A percentile compares a stretch with the other conserved stretches of the same genome.
These are phyloP conservation scores for Laguncularia racemosa DNA, from an alignment of 345 rosid species.

Conservation along the genomic window DNA sequence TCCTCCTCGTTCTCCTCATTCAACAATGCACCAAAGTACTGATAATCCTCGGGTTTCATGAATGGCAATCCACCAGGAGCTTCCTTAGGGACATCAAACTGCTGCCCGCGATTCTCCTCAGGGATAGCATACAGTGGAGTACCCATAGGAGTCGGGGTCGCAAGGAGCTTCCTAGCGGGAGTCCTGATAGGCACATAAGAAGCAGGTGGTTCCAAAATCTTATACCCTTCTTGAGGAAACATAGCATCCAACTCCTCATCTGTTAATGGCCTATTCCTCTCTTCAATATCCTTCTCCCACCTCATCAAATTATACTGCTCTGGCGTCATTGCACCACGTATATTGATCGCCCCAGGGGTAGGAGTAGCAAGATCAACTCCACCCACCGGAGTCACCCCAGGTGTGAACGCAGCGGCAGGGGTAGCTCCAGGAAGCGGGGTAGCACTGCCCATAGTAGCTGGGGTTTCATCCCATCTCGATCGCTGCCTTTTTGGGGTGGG, in stretches of 20 bases:
- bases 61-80: constrained; percentile 83
- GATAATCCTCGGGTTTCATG: constrained; percentile 99
- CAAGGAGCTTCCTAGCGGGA: constrained; percentile 79
- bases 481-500: constrained; percentile 92
- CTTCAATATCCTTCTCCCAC: constrained; percentile 99
- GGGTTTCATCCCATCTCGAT: constrained; percentile 99
- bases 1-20: constrained; percentile 94
- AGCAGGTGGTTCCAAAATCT: constrained; percentile 89
- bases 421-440: constrained; percentile 90
- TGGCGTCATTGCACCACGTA: constrained; percentile 75
- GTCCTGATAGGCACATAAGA: constrained; percentile 93
- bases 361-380: constrained; percentile 85
- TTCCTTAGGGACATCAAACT: constrained; percentile 91
- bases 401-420: constrained; percentile 74
- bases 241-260: constrained; percentile 98
- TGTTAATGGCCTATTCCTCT: constrained; percentile 88
- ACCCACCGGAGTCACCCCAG: constrained; percentile 91
- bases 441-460: constrained; percentile 95
- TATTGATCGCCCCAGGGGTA: constrained; percentile 58
- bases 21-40: constrained; percentile 78
- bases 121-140: constrained; percentile 84
- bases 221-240: constrained; percentile 91
- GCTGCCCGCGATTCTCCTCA: constrained; percentile 93
- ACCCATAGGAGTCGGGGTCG: constrained; percentile 89
- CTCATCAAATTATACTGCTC: constrained; percentile 85